phyloP scores from a whole-genome alignment of 768 basidiomycete species.

The Amanita rubescens region DNA sequence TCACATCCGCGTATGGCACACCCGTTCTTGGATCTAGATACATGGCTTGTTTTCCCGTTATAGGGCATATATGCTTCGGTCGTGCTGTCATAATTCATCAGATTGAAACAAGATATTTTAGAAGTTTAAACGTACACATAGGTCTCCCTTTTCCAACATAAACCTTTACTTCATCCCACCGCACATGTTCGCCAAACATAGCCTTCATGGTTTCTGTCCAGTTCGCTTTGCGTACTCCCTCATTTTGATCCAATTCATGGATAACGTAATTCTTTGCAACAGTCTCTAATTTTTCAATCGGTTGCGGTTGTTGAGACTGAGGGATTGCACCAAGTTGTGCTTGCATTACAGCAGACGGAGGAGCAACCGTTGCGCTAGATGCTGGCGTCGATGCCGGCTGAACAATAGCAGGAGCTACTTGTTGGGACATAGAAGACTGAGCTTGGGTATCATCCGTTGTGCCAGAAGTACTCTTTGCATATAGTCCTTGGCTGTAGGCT shows the following conservation, averaged over 20 bases:
- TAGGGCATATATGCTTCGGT: constrained; percentile 56
- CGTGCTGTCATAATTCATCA: constrained; percentile 40
- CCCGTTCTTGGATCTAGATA: constrained; percentile 79
- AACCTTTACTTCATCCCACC: constrained; percentile 69
- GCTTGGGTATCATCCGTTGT: neutral
- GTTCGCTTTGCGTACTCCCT: constrained; percentile 39
- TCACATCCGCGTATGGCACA: constrained; percentile 68
- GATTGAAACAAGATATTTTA: neutral
- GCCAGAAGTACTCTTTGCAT: neutral
- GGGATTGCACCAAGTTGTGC: constrained; percentile 1
- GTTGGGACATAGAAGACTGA: neutral
- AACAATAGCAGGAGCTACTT: neutral
- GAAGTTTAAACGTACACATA: constrained; percentile 34
- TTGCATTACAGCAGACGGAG: constrained; percentile 1
- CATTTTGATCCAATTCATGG: constrained; percentile 49
- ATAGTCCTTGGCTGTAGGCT: neutral
- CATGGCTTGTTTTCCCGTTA: constrained; percentile 71
- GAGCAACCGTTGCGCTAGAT: constrained; percentile 4
- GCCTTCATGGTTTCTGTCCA: constrained; percentile 75
- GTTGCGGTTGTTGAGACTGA: constrained; percentile 17
- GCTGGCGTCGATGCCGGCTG: neutral
- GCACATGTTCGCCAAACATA: constrained; percentile 79
- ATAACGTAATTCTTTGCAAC: constrained; percentile 65
- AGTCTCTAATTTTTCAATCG: constrained; percentile 34
- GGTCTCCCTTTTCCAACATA: constrained; percentile 62